Evolutionary conservation across 2,329 filamentous ascomycete genomes (phyloP), one percentile per base, ranked within the genome.

Genomic region (Macroventuria anomochaeta): DNA sequence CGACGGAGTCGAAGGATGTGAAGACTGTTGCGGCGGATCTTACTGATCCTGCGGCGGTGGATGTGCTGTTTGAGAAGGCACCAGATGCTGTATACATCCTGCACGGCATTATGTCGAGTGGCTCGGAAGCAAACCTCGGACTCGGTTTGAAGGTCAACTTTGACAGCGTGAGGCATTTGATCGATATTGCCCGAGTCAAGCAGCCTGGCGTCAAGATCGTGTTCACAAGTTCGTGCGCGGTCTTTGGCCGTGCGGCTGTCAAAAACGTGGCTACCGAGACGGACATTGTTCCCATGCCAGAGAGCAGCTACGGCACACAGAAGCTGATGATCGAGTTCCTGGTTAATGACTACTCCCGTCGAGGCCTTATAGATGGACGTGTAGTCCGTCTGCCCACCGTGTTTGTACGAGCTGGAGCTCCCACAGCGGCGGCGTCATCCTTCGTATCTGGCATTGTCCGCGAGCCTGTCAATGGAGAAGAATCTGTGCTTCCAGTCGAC

Each of bases 41-140:
- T 2, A 76, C 84, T 12, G 64, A 72, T 11, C 32, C 61, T 2
- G 51, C 67, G 29, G 57, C 64, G 13, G 67, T 62, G 32, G 54
- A 67, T 29, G 54, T 55, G 1, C 51, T 74, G 7, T 65, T 73
- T 15, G 61, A 63, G 12, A 60, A 62, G 39, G 43, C 52, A n/a
- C 71, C 70, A 6, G 70, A 72, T 62, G 70, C 65, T 3, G 62
- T 73, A 12, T 88, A 85, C 73, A 77, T 86, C 62, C 83, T 88
- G 69, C 85, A 88, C 71, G 85, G 85, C 57, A 86, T 88, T 76
- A 88, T 88, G 85, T 87, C 85, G 0, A 81, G 81, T 11, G 84
- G 84, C 5, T 82, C 84, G 13, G 85, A 88, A 71, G 82, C 82
- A 34, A 80, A 87, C 71, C 84, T 83, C 58, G 81, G 84, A 43